Percentiles rank a stretch among this genome's conserved stretches.
These are phyloP conservation scores for Alternaria infectoria DNA, from an alignment of 2,329 filamentous ascomycete genomes.

Conservation along the genomic window DNA sequence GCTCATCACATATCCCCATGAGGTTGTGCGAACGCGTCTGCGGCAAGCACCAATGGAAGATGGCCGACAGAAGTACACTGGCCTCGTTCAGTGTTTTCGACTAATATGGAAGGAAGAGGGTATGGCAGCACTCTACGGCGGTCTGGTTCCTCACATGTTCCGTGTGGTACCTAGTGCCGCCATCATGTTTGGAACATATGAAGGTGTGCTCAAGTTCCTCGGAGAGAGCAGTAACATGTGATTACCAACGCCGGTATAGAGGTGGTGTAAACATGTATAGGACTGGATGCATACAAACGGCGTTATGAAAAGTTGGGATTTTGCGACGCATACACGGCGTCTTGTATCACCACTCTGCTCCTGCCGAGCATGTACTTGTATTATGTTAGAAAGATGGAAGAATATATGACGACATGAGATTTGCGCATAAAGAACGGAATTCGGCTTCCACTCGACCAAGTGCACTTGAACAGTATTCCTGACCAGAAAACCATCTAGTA, in stretches of 20 bases:
- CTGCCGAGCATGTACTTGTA: constrained; percentile 11
- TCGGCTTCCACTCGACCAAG: background rate
- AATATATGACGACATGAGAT: constrained; percentile 4
- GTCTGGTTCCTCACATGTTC: constrained; percentile 88
- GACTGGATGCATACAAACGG: constrained; percentile 13
- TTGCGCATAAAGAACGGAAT: background rate
- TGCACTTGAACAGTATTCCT: background rate
- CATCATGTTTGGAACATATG: constrained; percentile 94
- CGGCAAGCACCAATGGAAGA: constrained; percentile 79
- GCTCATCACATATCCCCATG: constrained; percentile 87
- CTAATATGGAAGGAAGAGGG: constrained; percentile 89
- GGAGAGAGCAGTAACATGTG: constrained; percentile 52
- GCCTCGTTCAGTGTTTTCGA: constrained; percentile 85
- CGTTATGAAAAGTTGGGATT: constrained; percentile 6
- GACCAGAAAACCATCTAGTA: background rate
- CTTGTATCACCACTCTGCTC: constrained; percentile 10
- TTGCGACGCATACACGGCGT: constrained; percentile 7
- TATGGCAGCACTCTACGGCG: constrained; percentile 83
- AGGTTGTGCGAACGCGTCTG: constrained; percentile 84
- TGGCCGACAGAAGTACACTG: constrained; percentile 82
- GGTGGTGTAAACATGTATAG: constrained; percentile 13
- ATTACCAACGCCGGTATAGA: background rate
- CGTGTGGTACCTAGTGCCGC: constrained; percentile 89
- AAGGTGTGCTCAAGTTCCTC: constrained; percentile 56
- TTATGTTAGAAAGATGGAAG: background rate